These are phyloP conservation scores for Cyclaneusma minus DNA, from an alignment of 2,329 filamentous ascomycete genomes.

Conservation along the genomic window DNA sequence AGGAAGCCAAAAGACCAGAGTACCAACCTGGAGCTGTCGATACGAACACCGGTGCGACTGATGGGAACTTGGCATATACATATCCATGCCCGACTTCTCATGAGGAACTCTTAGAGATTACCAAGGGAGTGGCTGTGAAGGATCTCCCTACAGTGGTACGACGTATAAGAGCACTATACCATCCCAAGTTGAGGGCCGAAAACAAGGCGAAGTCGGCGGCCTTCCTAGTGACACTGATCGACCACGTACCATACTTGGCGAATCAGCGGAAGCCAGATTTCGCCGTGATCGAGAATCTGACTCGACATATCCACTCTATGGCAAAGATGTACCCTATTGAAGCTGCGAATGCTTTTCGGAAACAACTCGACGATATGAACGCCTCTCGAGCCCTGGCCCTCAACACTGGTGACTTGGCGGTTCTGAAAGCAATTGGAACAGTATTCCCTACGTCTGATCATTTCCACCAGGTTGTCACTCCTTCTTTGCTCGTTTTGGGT, in stretches of 20 bases:
- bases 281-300: constrained; percentile 57
- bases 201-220: constrained; percentile 71
- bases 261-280: constrained; percentile 36
- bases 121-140: constrained; percentile 41
- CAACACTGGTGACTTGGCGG: constrained; percentile 55
- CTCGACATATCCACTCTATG: constrained; percentile 84
- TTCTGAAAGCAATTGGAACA: constrained; percentile 70
- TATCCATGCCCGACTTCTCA: constrained; percentile 74
- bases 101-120: constrained; percentile 52
- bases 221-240: constrained; percentile 51
- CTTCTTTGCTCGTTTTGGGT: constrained; percentile 70
- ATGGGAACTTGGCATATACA: constrained; percentile 58
- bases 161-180: constrained; percentile 80
- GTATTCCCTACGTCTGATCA: constrained; percentile 95
- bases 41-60: constrained; percentile 19
- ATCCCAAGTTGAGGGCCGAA: constrained; percentile 67
- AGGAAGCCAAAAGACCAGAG: constrained; percentile 36
- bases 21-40: constrained; percentile 26
- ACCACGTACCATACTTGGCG: constrained; percentile 38
- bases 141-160: constrained; percentile 70
- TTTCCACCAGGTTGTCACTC: constrained; percentile 90
- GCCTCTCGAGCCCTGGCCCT: constrained; percentile 32
- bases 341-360: constrained; percentile 62
- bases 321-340: constrained; percentile 71
- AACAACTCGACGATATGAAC: constrained; percentile 47